These are phyloP conservation scores for Escallonia rubra DNA, from an alignment of 129 eudicot species.

Conservation along the genomic window DNA sequence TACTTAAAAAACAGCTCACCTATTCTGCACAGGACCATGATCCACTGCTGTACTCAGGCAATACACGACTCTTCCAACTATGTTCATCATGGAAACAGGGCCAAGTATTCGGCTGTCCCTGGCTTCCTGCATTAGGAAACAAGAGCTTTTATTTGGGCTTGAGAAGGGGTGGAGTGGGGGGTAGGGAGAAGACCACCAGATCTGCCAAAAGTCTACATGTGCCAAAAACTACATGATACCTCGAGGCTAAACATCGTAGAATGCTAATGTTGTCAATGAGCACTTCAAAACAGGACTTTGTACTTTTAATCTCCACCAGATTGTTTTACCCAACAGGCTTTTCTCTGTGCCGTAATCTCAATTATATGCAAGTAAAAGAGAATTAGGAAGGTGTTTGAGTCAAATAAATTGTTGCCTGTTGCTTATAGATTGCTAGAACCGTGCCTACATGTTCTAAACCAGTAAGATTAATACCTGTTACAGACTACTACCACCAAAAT, in stretches of 20 bases:
- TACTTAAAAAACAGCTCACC: conserved; percentile 33
- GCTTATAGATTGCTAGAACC: too few species aligned
- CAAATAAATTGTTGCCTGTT: too few species aligned
- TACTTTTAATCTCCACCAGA: too few species aligned
- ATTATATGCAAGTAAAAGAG: too few species aligned
- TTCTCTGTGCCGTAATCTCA: too few species aligned
- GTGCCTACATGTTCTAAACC: too few species aligned
- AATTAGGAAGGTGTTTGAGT: too few species aligned
- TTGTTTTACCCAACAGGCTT: too few species aligned
- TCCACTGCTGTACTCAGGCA: conserved; percentile 83
- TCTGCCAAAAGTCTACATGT: background rate
- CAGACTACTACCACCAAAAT: too few species aligned
- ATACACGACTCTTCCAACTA: conserved; percentile 85
- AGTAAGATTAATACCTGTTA: too few species aligned
- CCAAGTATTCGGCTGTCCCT: conserved; percentile 93
- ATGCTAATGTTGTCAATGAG: background rate
- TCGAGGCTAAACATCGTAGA: conserved; percentile 1
- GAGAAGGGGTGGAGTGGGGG: background rate
- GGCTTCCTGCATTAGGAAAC: conserved; percentile 55
- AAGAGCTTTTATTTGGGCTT: too few species aligned
- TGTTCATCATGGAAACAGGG: conserved; percentile 75
- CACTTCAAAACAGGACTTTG: too few species aligned
- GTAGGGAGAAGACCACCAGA: background rate
- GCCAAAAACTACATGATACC: background rate
- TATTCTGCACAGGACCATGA: conserved; percentile 91